Evolutionary conservation across 1,284 basidiomycete genomes (phyloP), one percentile per base, ranked within the genome.

Genomic region (Meira nashicola): DNA sequence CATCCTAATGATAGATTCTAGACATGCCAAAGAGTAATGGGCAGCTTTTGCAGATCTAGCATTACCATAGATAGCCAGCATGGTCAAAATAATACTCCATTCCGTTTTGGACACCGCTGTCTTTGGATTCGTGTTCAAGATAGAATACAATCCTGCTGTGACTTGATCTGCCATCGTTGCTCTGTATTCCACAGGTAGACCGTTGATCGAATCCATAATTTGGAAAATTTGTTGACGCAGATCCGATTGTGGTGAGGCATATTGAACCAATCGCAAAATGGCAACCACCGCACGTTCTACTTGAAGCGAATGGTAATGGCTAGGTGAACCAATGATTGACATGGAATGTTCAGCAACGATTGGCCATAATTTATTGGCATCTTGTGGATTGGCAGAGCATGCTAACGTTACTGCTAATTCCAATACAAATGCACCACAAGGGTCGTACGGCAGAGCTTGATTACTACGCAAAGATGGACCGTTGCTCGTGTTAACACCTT

Each of bases 251-350:
- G 37, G 37, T 21, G n/a, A 38, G 21, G 44, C 57, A 11, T 11
- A 40, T 11, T 58, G 57, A 28, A 63, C 58, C 53, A 75, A 57
- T 19, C 70, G 70, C 46, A 75, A 55, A 23, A 72, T 58, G 11
- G 58, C 54, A n/a, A 93, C 91, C 1, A 96, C 89, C 1, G 93
- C 92, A n/a, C 95, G 85, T 78, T 98, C 95, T 43, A 96, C 89
- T 49, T 96, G 84, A 51, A 97, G 82, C 15, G 91, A 85, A 72
- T 91, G 93, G 76, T 92, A 93, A 59, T 87, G 86, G 23, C 84
- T 83, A 0, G 94, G 85, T 1, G 87, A 83, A 6, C 86, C 85
- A 17, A 99, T 82, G 25, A 98, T 80, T 1, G 87, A 83, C 0
- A 89, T 89, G 37, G 97, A 81, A 76, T 95, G 91, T 72, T 95